phyloP scores from a whole-genome alignment of 2,329 filamentous ascomycete species.

The Trichoderma sp. region DNA sequence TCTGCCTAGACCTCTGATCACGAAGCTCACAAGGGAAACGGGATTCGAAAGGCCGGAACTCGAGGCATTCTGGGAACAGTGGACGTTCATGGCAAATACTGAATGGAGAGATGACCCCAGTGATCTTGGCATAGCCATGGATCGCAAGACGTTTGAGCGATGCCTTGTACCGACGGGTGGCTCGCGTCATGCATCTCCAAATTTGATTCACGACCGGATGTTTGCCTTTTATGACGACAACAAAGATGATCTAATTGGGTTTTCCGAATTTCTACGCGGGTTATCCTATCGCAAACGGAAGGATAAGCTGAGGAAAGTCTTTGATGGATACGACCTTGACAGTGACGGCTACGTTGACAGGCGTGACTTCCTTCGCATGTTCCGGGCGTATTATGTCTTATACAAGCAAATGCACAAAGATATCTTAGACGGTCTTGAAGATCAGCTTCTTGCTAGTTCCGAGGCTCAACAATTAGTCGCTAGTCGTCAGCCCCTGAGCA shows the following conservation, averaged over 20 bases:
- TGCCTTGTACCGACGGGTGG: slow-evolving; percentile 84
- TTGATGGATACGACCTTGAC: slow-evolving; percentile 89
- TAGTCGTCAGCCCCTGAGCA: slow-evolving; percentile 72
- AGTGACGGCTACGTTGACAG: slow-evolving; percentile 81
- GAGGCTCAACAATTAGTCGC: slow-evolving; percentile 74
- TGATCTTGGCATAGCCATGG: slow-evolving; percentile 76
- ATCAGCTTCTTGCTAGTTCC: slow-evolving; percentile 71
- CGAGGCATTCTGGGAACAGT: slow-evolving; percentile 95
- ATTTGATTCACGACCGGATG: slow-evolving; percentile 92
- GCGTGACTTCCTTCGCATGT: slow-evolving; percentile 85
- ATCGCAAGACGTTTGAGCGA: slow-evolving; percentile 87
- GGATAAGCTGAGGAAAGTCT: slow-evolving; percentile 69
- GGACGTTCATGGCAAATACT: slow-evolving; percentile 86
- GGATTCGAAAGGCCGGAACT: slow-evolving; percentile 82
- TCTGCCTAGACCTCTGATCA: slow-evolving; percentile 65
- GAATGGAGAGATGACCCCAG: slow-evolving; percentile 81
- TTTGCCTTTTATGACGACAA: slow-evolving; percentile 96
- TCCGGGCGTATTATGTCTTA: slow-evolving; percentile 86
- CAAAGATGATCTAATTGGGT: slow-evolving; percentile 82
- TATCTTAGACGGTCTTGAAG: slow-evolving; percentile 72
- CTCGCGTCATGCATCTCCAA: slow-evolving; percentile 73
- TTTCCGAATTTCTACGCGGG: slow-evolving; percentile 85
- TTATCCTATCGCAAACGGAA: slow-evolving; percentile 68
- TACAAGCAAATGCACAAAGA: slow-evolving; percentile 88
- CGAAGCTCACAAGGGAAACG: slow-evolving; percentile 67